Conservation (phyloP, 345 rosid genomes). For the Cardiospermum halicacabum region DNA sequence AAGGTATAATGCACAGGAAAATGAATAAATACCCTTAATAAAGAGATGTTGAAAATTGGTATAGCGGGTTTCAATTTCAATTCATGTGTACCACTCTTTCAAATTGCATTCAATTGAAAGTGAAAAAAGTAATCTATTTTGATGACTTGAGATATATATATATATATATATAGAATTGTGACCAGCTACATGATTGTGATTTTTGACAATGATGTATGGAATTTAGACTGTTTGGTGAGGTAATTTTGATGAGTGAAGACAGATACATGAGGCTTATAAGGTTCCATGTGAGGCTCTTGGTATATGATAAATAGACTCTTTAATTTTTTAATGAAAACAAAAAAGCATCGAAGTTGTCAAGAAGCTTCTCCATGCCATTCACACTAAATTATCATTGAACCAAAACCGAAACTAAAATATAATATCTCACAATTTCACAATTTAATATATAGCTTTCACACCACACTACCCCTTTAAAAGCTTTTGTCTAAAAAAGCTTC, state of each 20-base stretch:
- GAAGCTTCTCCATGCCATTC: slow-evolving; percentile 10
- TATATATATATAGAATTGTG: too few relatives aligned
- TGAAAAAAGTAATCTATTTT: too few relatives aligned
- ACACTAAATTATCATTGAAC: background rate
- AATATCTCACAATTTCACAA: background rate
- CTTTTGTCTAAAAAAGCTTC: slow-evolving; percentile 26
- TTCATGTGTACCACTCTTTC: too few relatives aligned
- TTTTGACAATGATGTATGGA: background rate
- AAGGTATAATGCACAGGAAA: too few relatives aligned
- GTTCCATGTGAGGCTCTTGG: slow-evolving; percentile 12
- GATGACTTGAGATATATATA: too few relatives aligned
- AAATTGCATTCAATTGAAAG: too few relatives aligned
- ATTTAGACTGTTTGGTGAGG: background rate
- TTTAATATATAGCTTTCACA: slow-evolving; percentile 23
- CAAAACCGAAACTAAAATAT: background rate
- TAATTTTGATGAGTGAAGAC: background rate
- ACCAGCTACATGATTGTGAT: too few relatives aligned
- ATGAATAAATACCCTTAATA: too few relatives aligned
- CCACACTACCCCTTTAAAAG: slow-evolving; percentile 19
- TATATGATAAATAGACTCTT: background rate
- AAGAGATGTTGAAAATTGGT: too few relatives aligned
- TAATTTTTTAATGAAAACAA: background rate
- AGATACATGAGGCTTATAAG: background rate
- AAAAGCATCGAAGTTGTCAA: slow-evolving; percentile 5
- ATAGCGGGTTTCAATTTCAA: too few relatives aligned